Evolutionary conservation across 2,329 filamentous ascomycete species (phyloP).

Genomic region (Emergomyces africanus): DNA sequence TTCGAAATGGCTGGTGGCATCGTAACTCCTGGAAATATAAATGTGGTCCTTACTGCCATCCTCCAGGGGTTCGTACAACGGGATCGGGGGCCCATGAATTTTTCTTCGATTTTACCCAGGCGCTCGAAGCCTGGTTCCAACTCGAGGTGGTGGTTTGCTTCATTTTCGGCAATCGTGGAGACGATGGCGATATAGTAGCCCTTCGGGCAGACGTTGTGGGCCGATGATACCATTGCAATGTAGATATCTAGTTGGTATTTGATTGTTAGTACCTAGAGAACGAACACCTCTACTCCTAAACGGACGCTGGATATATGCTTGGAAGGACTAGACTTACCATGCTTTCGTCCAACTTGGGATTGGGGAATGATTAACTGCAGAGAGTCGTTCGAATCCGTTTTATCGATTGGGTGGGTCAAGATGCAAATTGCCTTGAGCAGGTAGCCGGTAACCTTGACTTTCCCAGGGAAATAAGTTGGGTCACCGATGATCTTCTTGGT

Average conservation of each 20-base stretch:
- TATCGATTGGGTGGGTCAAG: slow-evolving; percentile 83
- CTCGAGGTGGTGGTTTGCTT: slow-evolving; percentile 90
- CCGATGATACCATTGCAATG: slow-evolving; percentile 86
- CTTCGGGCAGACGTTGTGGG: slow-evolving; percentile 97
- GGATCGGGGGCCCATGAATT: slow-evolving; percentile 88
- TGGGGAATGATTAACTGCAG: slow-evolving; percentile 95
- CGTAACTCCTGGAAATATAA: slow-evolving; percentile 98
- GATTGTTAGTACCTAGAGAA: neutral
- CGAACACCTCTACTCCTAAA: neutral
- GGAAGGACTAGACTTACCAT: slow-evolving; percentile 48
- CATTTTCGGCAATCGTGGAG: slow-evolving; percentile 86
- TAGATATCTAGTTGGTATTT: slow-evolving; percentile 60
- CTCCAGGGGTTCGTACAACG: slow-evolving; percentile 82
- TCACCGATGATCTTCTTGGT: slow-evolving; percentile 92
- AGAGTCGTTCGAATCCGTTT: slow-evolving; percentile 80
- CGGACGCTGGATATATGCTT: neutral
- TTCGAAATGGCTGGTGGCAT: slow-evolving; percentile 96
- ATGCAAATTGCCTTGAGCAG: slow-evolving; percentile 96
- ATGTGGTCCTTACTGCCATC: slow-evolving; percentile 77
- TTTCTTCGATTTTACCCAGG: slow-evolving; percentile 88
- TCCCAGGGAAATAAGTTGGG: slow-evolving; percentile 89
- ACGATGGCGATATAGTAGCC: slow-evolving; percentile 99
- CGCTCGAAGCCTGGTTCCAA: slow-evolving; percentile 84
- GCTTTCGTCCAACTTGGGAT: slow-evolving; percentile 91
- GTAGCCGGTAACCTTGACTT: slow-evolving; percentile 77